phyloP scores from a whole-genome alignment of 371 early-diverging fungal genomes.

The Lichtheimia ramosa region DNA sequence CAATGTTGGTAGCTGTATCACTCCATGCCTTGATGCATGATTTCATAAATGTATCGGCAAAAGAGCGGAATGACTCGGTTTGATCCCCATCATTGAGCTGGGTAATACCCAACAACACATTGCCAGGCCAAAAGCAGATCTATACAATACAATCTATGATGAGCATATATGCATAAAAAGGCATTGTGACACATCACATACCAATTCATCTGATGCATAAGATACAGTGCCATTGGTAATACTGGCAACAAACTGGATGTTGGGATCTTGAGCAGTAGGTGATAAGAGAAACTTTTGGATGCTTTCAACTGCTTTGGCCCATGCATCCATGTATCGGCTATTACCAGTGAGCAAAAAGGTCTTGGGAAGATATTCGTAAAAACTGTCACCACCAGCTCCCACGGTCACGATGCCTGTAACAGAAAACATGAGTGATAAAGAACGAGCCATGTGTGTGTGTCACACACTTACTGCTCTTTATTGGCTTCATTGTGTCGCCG shows the following conservation, averaged over 20 bases:
- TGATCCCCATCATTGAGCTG: slow-evolving; percentile 1
- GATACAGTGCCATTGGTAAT: slow-evolving; percentile 15
- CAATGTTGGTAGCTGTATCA: slow-evolving; percentile 36
- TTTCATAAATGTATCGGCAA: slow-evolving; percentile 38
- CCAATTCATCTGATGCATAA: slow-evolving; percentile 40
- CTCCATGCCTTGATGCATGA: slow-evolving; percentile 38
- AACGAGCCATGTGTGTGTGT: neutral
- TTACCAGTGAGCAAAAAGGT: slow-evolving; percentile 56
- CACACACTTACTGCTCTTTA: slow-evolving; percentile 37
- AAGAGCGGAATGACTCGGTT: slow-evolving; percentile 5
- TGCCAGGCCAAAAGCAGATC: slow-evolving; percentile 50
- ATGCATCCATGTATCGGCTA: slow-evolving; percentile 39
- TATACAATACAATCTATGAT: slow-evolving; percentile 4
- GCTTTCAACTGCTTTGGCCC: slow-evolving; percentile 44
- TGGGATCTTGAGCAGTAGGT: slow-evolving; percentile 28
- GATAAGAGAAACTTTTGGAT: slow-evolving; percentile 49
- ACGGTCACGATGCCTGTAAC: slow-evolving; percentile 44
- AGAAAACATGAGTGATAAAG: slow-evolving; percentile 1
- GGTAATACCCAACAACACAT: slow-evolving; percentile 31
- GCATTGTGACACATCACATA: slow-evolving; percentile 9
- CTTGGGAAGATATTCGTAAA: slow-evolving; percentile 83
- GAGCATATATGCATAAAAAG: neutral
- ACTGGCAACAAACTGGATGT: slow-evolving; percentile 35
- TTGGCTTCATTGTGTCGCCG: slow-evolving; percentile 27
- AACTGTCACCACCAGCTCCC: slow-evolving; percentile 79